A percentile compares a stretch with the other conserved stretches of the same genome.
Conservation (phyloP, 331 rosid species). For the Acacia pycnantha region DNA sequence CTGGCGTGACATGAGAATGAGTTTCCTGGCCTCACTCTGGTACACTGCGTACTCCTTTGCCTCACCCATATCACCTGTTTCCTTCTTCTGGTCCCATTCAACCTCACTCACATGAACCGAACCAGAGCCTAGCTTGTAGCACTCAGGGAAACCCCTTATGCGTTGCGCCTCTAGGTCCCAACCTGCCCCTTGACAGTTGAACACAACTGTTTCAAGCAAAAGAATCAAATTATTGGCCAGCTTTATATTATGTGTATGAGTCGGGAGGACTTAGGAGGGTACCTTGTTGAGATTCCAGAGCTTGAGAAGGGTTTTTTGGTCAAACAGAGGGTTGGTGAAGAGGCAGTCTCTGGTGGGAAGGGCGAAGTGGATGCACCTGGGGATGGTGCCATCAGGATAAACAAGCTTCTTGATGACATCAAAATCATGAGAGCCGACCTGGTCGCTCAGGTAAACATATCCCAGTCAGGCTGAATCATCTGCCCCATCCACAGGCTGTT, state of each 20-base stretch:
- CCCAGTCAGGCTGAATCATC: conserved; percentile 91
- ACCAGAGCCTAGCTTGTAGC: conserved; percentile 58
- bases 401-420: conserved; percentile 74
- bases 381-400: conserved; percentile 74
- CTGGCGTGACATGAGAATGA: conserved; percentile 42
- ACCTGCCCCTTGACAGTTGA: conserved; percentile 92
- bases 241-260: not conserved
- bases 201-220: conserved; percentile 53
- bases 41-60: conserved; percentile 66
- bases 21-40: conserved; percentile 46
- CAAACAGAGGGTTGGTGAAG: conserved; percentile 77
- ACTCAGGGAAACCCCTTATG: conserved; percentile 59
- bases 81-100: conserved; percentile 80
- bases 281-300: conserved; percentile 91
- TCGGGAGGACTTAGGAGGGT: not conserved
- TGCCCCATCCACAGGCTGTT: conserved; percentile 98
- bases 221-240: not conserved
- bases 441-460: conserved; percentile 92
- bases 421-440: conserved; percentile 71
- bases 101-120: conserved; percentile 67
- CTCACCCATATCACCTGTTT: conserved; percentile 52
- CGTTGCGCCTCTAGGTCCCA: conserved; percentile 70
- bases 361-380: conserved; percentile 68
- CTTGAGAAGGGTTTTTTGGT: conserved; percentile 66
- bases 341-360: conserved; percentile 92